Evolutionary conservation across 2,329 filamentous ascomycete genomes (phyloP).

Genomic region (Talaromyces sp.): DNA sequence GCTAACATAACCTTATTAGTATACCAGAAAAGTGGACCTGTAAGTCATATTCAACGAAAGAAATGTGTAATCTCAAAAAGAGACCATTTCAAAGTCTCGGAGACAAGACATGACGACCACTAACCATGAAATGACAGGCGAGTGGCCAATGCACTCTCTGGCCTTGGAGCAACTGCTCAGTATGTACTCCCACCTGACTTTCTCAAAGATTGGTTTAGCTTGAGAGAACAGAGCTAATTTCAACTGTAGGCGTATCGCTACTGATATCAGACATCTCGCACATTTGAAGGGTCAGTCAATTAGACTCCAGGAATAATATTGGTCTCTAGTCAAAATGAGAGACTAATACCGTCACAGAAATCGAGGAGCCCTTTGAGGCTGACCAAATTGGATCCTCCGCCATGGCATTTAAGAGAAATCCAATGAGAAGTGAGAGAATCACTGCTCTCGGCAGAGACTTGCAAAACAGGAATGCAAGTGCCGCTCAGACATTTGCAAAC

Average conservation of each 20-base stretch:
- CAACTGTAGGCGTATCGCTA: slow-evolving; percentile 52
- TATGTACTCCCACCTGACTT: not conserved
- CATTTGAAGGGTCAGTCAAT: slow-evolving; percentile 52
- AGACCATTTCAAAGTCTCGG: not conserved
- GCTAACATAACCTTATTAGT: slow-evolving; percentile 22
- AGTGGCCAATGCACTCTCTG: slow-evolving; percentile 65
- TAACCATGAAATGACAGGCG: not conserved
- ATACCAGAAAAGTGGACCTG: slow-evolving; percentile 76
- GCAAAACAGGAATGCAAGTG: slow-evolving; percentile 47
- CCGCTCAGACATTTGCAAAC: slow-evolving; percentile 60
- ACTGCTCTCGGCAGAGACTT: slow-evolving; percentile 54
- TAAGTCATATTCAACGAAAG: not conserved
- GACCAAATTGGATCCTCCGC: slow-evolving; percentile 68
- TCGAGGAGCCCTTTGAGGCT: slow-evolving; percentile 78
- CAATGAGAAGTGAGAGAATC: slow-evolving; percentile 53
- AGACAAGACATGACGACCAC: not conserved
- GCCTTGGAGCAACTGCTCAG: slow-evolving; percentile 71
- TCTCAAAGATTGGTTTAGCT: not conserved
- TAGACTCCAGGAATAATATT: not conserved
- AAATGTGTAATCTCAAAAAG: not conserved
- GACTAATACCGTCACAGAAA: slow-evolving; percentile 40
- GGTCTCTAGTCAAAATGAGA: not conserved
- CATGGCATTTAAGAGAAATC: slow-evolving; percentile 33
- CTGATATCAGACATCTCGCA: slow-evolving; percentile 62
- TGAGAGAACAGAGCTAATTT: not conserved